These are phyloP conservation scores for Rhodosporidiobolus sp. DNA, from an alignment of 768 basidiomycete species.

Conservation along the genomic window DNA sequence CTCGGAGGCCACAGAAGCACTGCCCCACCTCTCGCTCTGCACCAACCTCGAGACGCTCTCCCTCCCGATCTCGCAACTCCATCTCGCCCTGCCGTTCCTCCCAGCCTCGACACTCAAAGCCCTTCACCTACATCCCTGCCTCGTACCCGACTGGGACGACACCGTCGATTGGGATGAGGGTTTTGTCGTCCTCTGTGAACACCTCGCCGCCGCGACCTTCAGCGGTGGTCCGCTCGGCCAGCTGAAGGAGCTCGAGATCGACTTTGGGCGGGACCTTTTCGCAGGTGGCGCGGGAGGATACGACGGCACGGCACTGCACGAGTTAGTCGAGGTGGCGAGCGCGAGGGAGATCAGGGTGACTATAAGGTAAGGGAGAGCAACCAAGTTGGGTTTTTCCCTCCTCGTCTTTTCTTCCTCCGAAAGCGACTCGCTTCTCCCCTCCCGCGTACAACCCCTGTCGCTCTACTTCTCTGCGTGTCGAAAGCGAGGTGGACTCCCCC, in stretches of 20 bases:
- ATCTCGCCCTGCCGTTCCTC: no score
- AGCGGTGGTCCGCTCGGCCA: no score
- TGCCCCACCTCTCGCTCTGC: not conserved
- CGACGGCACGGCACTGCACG: not conserved
- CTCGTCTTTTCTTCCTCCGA: not conserved
- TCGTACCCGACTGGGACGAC: not conserved
- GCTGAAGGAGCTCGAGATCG: not conserved
- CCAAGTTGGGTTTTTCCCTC: not conserved
- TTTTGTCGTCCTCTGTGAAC: not conserved
- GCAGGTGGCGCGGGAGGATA: not conserved
- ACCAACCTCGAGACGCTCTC: no score
- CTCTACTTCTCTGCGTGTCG: no score
- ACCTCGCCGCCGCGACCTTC: not conserved
- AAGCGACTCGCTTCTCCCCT: not conserved
- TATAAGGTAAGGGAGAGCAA: not conserved
- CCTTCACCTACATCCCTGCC: not conserved
- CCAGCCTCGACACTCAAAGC: not conserved
- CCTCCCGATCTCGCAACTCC: no score
- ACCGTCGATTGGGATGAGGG: not conserved
- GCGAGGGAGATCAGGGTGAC: not conserved
- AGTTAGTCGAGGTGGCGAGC: not conserved
- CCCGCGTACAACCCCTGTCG: not conserved
- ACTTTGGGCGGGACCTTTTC: not conserved
- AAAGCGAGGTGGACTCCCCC: no score
- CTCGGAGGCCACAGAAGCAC: not conserved